phyloP scores from a whole-genome alignment of 306 rosid species.

The Cucumis cinereus region DNA sequence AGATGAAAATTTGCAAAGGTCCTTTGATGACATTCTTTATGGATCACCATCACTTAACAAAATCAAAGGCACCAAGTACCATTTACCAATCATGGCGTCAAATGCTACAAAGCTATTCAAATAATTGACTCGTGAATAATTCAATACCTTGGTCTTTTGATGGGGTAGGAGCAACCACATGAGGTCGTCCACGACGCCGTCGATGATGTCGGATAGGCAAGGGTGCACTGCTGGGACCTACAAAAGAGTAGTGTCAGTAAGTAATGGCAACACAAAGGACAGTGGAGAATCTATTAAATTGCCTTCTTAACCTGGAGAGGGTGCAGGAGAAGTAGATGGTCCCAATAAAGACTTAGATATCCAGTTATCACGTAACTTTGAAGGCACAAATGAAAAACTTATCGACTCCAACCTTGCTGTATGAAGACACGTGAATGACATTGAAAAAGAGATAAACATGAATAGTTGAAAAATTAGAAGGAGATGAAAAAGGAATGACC shows the following conservation, averaged over 20 bases:
- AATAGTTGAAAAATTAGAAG: not conserved
- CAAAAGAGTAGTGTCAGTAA: constrained; percentile 15
- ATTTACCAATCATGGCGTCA: not conserved
- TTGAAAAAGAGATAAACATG: not conserved
- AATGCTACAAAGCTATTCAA: not conserved
- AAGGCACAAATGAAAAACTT: constrained; percentile 30
- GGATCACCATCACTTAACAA: not conserved
- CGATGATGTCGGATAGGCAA: constrained; percentile 24
- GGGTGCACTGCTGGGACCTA: constrained; percentile 35
- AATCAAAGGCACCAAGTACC: not conserved
- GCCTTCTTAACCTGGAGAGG: constrained; percentile 51
- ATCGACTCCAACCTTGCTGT: constrained; percentile 40
- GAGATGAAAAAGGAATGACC: not conserved
- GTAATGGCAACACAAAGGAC: not conserved
- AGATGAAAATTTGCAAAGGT: not conserved
- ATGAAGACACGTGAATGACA: not conserved
- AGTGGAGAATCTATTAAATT: not conserved
- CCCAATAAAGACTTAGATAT: constrained; percentile 24
- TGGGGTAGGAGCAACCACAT: constrained; percentile 46
- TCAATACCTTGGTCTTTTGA: constrained; percentile 50
- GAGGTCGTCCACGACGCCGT: constrained; percentile 22
- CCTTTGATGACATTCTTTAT: not conserved
- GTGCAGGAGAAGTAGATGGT: constrained; percentile 35
- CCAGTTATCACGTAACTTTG: constrained; percentile 20
- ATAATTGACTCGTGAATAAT: not conserved